Evolutionary conservation across 164 flowering plant species (phyloP), one percentile per base, ranked within the genome.

Genomic region (Magnolia officinalis): DNA sequence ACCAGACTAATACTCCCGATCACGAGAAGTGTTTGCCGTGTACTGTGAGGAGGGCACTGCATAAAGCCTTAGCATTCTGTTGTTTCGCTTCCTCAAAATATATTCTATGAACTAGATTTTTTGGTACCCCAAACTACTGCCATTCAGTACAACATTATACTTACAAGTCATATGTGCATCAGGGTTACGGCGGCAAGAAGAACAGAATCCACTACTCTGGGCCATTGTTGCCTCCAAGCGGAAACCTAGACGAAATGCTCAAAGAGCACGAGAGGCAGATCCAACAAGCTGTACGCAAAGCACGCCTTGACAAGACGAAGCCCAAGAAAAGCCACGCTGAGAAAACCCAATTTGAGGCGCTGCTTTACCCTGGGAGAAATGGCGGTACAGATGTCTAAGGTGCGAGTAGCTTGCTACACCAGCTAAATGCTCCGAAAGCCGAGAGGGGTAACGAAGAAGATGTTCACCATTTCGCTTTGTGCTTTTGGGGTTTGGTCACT

Each of bases 241-340:
- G 92, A 52, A 92, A 90, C 88, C 76, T 93, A 19, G 98, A 95
- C 3, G 98, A 95, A 50, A 88, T 95, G 90, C 90, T 95, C 10
- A 93, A 83, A 84, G 96, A 93, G 83, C 98, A 93, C 63, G 98
- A 95, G 78, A 88, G 91, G 81, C 94, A 90, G 79, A 92, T 95
- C 77, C 98, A 93, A 80, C 85, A 89, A 63, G 98, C 98, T 67
- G 97, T 93, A 4, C 91, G 98, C 7, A 93, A 90, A 84, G 90
- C 98, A 26, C 92, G 91, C 6, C 75, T 83, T 37, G 95, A 90
- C 74, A 94, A 86, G 80, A 82, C 76, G 20, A 86, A 84, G 85
- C 77, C 77, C 71, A 83, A 81, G 81, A 81, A 80, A 73, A 75
- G 51, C 51, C 13, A 55, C 1, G 72, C 68, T 31, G 85, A 82